Percentiles rank a stretch among this genome's conserved stretches.
Conservation (phyloP, 257 asterid species). For the Phtheirospermum japonicum region DNA sequence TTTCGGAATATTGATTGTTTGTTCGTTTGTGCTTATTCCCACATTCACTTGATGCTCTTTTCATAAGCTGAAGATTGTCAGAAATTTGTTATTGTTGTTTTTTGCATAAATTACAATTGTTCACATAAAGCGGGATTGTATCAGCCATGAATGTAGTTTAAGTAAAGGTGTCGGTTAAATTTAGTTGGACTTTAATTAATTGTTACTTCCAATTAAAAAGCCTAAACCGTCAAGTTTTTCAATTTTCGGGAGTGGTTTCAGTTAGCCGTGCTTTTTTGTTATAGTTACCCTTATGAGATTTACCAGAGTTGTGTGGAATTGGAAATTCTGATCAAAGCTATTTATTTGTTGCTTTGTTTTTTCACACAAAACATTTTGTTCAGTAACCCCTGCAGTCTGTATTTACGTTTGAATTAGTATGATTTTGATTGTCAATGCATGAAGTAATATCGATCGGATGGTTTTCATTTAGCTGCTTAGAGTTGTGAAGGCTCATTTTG, state of each 20-base stretch:
- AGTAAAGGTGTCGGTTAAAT: background rate
- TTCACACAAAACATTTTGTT: no score
- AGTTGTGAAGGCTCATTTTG: no score
- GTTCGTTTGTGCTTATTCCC: background rate
- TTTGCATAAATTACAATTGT: background rate
- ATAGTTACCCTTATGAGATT: background rate
- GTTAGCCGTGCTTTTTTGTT: no score
- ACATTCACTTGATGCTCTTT: background rate
- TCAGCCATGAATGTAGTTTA: background rate
- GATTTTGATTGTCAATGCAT: background rate
- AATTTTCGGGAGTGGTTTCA: no score
- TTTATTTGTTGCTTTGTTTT: background rate
- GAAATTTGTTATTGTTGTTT: background rate
- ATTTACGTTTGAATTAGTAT: background rate
- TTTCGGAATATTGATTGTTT: background rate
- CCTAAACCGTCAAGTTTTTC: background rate
- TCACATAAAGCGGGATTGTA: background rate
- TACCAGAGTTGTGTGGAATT: background rate
- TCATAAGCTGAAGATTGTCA: background rate
- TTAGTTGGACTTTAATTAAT: no score
- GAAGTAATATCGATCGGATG: no score
- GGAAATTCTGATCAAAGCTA: background rate
- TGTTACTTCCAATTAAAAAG: background rate
- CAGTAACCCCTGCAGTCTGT: no score
- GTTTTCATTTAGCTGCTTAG: no score